Conservation (phyloP, 2,329 filamentous ascomycete species). For the Dothideomycetidae sp. region DNA sequence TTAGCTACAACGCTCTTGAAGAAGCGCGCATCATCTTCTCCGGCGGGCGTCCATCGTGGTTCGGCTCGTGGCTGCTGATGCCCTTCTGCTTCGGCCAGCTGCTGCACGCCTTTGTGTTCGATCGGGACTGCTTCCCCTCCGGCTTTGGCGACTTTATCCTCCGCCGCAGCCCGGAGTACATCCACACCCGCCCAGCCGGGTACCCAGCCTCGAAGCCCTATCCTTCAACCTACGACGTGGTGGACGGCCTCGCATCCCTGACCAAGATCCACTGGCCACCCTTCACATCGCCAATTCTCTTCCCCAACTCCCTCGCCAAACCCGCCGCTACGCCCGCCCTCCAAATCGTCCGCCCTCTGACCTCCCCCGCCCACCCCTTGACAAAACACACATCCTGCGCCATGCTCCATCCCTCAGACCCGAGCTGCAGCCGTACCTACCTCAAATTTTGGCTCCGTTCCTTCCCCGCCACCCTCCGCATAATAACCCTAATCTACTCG, state of each 20-base stretch:
- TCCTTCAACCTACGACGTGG: constrained; percentile 61
- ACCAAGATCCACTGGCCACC: constrained; percentile 74
- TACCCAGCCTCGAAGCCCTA: constrained; percentile 55
- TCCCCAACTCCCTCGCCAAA: constrained; percentile 48
- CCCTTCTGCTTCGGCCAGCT: constrained; percentile 35
- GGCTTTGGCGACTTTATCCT: constrained; percentile 52
- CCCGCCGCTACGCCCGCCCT: constrained; percentile 48
- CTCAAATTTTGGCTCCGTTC: constrained; percentile 74
- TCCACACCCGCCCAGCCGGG: constrained; percentile 55
- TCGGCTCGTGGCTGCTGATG: constrained; percentile 39
- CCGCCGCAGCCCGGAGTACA: constrained; percentile 60
- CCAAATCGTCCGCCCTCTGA: constrained; percentile 58
- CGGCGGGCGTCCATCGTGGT: constrained; percentile 53
- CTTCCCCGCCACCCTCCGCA: constrained; percentile 63
- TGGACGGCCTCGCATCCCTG: constrained; percentile 70
- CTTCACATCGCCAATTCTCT: constrained; percentile 75
- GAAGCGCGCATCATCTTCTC: constrained; percentile 27
- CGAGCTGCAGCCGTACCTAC: constrained; percentile 77
- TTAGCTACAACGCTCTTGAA: constrained; percentile 71
- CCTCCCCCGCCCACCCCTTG: constrained; percentile 71
- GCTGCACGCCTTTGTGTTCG: constrained; percentile 37
- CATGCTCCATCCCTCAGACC: constrained; percentile 72
- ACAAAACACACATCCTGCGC: constrained; percentile 80
- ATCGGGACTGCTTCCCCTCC: constrained; percentile 38
- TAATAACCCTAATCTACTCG: constrained; percentile 63